Evolutionary conservation across 2,329 filamentous ascomycete species (phyloP).

Genomic region (Didymella segeticola): DNA sequence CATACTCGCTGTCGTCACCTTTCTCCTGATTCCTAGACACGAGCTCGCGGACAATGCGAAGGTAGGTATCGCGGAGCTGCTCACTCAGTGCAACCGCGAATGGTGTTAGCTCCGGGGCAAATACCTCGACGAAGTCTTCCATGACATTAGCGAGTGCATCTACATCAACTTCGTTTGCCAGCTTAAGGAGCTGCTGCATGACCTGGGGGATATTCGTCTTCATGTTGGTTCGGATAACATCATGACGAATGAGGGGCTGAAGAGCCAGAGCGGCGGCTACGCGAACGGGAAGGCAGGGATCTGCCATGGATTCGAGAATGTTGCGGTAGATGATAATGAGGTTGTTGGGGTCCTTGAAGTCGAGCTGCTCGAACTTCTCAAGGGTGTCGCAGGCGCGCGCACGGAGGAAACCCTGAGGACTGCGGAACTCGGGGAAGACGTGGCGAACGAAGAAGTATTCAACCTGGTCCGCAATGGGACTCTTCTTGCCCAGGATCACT

Average conservation of each 20-base stretch:
- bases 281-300: slow-evolving; percentile 88
- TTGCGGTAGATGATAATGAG: slow-evolving; percentile 95
- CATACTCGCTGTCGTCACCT: slow-evolving; percentile 78
- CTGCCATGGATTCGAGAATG: slow-evolving; percentile 96
- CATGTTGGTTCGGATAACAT: slow-evolving; percentile 93
- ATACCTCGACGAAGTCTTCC: slow-evolving; percentile 99
- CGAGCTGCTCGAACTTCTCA: slow-evolving; percentile 95
- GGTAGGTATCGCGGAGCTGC: slow-evolving; percentile 93
- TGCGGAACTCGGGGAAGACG: slow-evolving; percentile 97
- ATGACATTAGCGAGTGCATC: slow-evolving; percentile 98
- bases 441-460: slow-evolving; percentile 99
- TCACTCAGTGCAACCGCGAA: slow-evolving; percentile 96
- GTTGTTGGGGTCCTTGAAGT: slow-evolving; percentile 97
- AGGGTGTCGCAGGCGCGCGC: slow-evolving; percentile 96
- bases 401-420: slow-evolving; percentile 87
- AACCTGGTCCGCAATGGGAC: slow-evolving; percentile 94
- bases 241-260: slow-evolving; percentile 94
- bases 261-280: slow-evolving; percentile 93
- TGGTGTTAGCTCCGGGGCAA: slow-evolving; percentile 93
- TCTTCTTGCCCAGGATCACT: slow-evolving; percentile 97
- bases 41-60: slow-evolving; percentile 90
- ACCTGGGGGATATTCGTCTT: slow-evolving; percentile 98
- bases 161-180: slow-evolving; percentile 97
- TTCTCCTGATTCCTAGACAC: slow-evolving; percentile 82
- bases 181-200: slow-evolving; percentile 97